Conservation (phyloP, 2,329 filamentous ascomycete species). For the Phialophora tarda region DNA sequence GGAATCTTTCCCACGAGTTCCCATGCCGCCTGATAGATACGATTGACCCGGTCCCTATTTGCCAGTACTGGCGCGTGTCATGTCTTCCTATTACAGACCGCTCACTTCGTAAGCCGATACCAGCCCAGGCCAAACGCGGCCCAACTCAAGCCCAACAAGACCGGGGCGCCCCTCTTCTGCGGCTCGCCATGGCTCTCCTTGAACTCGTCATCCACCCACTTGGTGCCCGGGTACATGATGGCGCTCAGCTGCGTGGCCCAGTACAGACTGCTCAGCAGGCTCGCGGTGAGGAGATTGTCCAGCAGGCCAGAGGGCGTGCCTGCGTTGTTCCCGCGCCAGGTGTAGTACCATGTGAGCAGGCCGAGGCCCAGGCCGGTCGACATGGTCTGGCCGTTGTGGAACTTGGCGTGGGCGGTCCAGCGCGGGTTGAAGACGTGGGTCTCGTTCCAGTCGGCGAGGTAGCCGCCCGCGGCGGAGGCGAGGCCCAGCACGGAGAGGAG, state of each 20-base stretch:
- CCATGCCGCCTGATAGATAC: too few species aligned
- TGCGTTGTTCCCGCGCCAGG: conserved; percentile 17
- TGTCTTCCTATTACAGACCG: background rate
- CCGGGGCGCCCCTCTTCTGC: conserved; percentile 26
- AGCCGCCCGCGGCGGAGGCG: conserved; percentile 22
- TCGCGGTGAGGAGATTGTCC: conserved; percentile 25
- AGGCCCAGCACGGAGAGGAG: conserved; percentile 22
- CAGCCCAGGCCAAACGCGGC: conserved; percentile 23
- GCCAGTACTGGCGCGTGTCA: too few species aligned
- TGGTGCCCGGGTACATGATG: conserved; percentile 55
- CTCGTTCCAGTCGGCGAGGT: conserved; percentile 44
- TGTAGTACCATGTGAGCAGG: conserved; percentile 25
- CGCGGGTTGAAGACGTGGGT: conserved; percentile 56
- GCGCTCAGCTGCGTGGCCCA: conserved; percentile 44
- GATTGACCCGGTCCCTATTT: too few species aligned
- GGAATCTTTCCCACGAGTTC: too few species aligned
- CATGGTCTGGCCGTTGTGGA: conserved; percentile 62
- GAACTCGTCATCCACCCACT: conserved; percentile 55
- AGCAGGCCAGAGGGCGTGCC: background rate
- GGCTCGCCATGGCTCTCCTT: conserved; percentile 23
- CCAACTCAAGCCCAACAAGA: conserved; percentile 22
- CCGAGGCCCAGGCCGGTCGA: conserved; percentile 37
- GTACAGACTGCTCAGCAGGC: conserved; percentile 26
- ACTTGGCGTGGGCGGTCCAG: conserved; percentile 59
- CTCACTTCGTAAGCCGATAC: conserved; percentile 18